These are phyloP conservation scores for Wallemia mellicola DNA, from an alignment of 1,284 basidiomycete genomes.

Conservation along the genomic window DNA sequence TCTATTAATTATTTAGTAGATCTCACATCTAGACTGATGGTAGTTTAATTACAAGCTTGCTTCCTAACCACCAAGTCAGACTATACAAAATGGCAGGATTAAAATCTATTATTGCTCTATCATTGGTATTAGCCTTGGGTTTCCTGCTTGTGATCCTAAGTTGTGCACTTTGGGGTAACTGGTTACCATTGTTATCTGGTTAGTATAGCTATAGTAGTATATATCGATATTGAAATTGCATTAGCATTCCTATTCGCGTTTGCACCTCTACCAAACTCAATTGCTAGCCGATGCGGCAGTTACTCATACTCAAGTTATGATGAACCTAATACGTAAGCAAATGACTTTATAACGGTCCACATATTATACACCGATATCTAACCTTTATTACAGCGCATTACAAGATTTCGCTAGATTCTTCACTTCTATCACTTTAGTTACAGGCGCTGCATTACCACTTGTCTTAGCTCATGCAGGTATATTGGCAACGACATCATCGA, in stretches of 20 bases:
- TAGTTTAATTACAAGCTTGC: neutral
- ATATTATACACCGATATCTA: too few species aligned
- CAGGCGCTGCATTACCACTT: conserved; percentile 74
- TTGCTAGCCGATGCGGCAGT: conserved; percentile 22
- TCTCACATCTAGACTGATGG: neutral
- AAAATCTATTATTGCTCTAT: conserved; percentile 41
- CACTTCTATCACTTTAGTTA: conserved; percentile 52
- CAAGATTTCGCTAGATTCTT: conserved; percentile 88
- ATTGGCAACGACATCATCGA: conserved; percentile 54
- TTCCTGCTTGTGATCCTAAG: conserved; percentile 94
- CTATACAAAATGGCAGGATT: neutral
- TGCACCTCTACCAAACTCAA: conserved; percentile 77
- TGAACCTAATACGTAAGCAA: neutral
- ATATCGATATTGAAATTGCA: neutral
- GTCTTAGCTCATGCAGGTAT: conserved; percentile 74
- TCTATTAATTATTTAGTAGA: too few species aligned
- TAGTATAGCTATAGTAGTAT: neutral
- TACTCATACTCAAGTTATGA: neutral
- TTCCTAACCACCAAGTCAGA: neutral
- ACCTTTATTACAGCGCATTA: conserved; percentile 24
- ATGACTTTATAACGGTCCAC: neutral
- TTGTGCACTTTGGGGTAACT: conserved; percentile 85
- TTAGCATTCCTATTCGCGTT: conserved; percentile 77
- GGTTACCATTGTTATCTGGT: conserved; percentile 81
- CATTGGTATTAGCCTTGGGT: conserved; percentile 83